These are phyloP conservation scores for Rhododendron ovatum DNA, from an alignment of 148 eudicot genomes.

Conservation along the genomic window DNA sequence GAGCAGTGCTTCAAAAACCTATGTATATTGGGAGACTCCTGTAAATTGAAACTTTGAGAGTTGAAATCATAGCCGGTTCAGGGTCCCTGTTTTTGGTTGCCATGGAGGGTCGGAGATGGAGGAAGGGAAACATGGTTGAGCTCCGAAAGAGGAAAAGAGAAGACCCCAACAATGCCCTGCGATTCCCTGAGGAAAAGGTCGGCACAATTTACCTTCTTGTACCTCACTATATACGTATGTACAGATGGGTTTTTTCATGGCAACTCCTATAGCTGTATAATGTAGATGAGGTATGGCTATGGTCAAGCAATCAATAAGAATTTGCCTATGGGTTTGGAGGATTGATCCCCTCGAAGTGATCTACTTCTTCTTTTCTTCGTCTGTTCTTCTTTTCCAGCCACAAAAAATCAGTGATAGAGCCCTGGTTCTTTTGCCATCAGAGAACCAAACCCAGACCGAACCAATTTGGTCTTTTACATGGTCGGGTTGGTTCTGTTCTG, in stretches of 20 bases:
- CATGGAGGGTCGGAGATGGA: background rate
- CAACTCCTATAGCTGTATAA: no score
- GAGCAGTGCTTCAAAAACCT: no score
- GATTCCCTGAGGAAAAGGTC: background rate
- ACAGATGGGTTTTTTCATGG: background rate
- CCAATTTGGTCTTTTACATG: background rate
- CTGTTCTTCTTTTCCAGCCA: no score
- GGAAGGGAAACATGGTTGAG: background rate
- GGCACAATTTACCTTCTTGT: background rate
- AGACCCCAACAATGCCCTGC: background rate
- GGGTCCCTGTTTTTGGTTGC: background rate
- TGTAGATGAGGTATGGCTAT: no score
- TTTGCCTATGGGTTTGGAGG: no score
- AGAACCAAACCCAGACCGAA: background rate
- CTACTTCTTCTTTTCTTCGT: no score
- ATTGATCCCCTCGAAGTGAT: no score
- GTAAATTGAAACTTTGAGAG: no score
- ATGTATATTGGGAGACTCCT: no score
- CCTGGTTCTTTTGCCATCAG: no score
- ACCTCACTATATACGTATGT: background rate
- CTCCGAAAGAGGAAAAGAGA: background rate
- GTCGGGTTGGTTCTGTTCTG: background rate
- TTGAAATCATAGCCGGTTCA: background rate
- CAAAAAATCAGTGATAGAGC: no score
- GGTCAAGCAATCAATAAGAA: no score